phyloP scores from a whole-genome alignment of 495 filamentous ascomycete species.

The Hapsidospora chrysogenum region DNA sequence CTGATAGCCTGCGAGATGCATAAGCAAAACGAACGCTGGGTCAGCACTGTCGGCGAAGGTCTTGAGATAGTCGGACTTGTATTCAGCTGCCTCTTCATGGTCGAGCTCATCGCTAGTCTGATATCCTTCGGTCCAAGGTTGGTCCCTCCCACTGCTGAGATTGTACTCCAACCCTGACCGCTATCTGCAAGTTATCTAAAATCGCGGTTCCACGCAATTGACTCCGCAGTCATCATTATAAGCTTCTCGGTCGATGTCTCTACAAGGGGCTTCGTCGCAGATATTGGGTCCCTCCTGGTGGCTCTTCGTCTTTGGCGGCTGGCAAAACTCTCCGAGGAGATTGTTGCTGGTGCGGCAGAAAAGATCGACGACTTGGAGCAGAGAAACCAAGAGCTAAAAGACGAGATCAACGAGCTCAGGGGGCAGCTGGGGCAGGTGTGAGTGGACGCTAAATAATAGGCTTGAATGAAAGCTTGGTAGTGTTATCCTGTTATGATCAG shows the following conservation, averaged over 20 bases:
- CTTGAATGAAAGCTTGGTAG: neutral
- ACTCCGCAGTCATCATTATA: constrained; percentile 42
- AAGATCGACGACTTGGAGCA: constrained; percentile 18
- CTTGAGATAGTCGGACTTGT: constrained; percentile 28
- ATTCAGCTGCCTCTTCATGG: constrained; percentile 44
- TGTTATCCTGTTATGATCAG: too few species aligned
- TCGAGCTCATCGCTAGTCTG: constrained; percentile 36
- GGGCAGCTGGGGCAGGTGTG: neutral
- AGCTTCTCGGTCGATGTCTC: constrained; percentile 43
- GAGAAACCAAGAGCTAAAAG: constrained; percentile 1
- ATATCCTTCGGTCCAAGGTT: constrained; percentile 39
- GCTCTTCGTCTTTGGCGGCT: constrained; percentile 50
- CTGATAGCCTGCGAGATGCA: constrained; percentile 40
- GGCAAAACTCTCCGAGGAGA: constrained; percentile 50
- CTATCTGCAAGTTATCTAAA: constrained; percentile 34
- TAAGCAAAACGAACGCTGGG: constrained; percentile 15
- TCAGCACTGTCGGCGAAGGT: constrained; percentile 18
- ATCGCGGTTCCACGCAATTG: constrained; percentile 45
- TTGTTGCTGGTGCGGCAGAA: constrained; percentile 40
- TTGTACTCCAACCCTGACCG: neutral
- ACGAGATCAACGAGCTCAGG: constrained; percentile 1
- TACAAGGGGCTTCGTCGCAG: constrained; percentile 37
- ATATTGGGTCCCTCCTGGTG: constrained; percentile 45
- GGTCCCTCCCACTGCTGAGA: constrained; percentile 8
- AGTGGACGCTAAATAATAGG: too few species aligned